phyloP scores from a whole-genome alignment of 331 rosid species.

The Telfairia occidentalis region DNA sequence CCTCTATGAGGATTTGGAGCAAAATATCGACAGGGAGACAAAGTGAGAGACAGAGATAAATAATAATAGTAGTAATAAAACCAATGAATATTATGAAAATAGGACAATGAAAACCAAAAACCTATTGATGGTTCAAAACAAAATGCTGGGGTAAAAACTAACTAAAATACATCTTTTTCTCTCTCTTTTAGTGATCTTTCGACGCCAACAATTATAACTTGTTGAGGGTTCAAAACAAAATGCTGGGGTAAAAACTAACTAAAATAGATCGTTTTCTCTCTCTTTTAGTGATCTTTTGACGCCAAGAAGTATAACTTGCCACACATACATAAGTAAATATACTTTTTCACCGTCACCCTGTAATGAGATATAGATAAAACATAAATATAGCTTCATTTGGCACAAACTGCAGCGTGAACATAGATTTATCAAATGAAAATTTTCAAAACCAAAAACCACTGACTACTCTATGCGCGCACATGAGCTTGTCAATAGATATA shows the following conservation, averaged over 20 bases:
- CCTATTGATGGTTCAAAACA: neutral
- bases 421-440: neutral
- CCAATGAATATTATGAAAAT: neutral
- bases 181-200: neutral
- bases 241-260: neutral
- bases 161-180: neutral
- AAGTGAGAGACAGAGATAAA: neutral
- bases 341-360: neutral
- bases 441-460: neutral
- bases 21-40: neutral
- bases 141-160: neutral
- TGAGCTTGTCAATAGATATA: neutral
- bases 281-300: neutral
- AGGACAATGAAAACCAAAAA: neutral
- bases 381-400: neutral
- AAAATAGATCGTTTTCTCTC: neutral
- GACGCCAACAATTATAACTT: neutral
- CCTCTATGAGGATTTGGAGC: neutral
- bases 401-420: neutral
- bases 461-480: neutral
- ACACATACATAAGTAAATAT: neutral
- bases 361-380: neutral
- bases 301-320: neutral
- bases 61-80: neutral
- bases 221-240: neutral